A percentile compares a stretch with the other conserved stretches of the same genome.
Evolutionary conservation across 2,329 filamentous ascomycete genomes (phyloP).

Genomic region (Plectosphaerella sp.): DNA sequence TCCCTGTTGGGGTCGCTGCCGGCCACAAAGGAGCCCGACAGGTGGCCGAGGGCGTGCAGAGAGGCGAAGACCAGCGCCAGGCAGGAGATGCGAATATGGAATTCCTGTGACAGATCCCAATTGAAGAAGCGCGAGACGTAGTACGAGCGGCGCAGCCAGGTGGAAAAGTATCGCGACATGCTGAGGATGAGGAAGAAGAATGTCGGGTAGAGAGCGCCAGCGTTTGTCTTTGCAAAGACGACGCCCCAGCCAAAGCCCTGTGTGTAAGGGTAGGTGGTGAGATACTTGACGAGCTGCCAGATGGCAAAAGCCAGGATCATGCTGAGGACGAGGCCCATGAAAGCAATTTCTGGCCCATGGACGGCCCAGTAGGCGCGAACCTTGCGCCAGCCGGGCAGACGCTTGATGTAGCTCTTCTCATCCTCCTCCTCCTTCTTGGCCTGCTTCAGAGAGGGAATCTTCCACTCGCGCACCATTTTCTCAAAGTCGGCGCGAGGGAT

Average conservation of each 20-base stretch:
- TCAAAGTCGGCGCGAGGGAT: slow-evolving; percentile 44
- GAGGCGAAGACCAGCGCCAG: slow-evolving; percentile 45
- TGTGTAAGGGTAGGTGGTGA: slow-evolving; percentile 36
- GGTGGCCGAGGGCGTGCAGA: slow-evolving; percentile 48
- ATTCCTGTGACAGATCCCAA: slow-evolving; percentile 50
- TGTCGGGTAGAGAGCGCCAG: slow-evolving; percentile 51
- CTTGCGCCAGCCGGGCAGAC: slow-evolving; percentile 38
- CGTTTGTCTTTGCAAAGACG: slow-evolving; percentile 49
- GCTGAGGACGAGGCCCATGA: slow-evolving; percentile 40
- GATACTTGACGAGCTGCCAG: slow-evolving; percentile 53
- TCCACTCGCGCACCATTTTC: slow-evolving; percentile 36
- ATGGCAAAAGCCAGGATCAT: slow-evolving; percentile 46
- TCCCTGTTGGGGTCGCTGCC: slow-evolving; percentile 41
- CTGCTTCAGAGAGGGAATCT: slow-evolving; percentile 42
- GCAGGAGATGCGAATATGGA: slow-evolving; percentile 51
- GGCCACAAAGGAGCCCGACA: slow-evolving; percentile 46
- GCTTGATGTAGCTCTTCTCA: slow-evolving; percentile 39
- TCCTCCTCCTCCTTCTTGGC: slow-evolving; percentile 41
- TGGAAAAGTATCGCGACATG: slow-evolving; percentile 54
- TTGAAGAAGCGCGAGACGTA: slow-evolving; percentile 50
- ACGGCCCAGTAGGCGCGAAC: slow-evolving; percentile 51
- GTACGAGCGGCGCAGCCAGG: slow-evolving; percentile 45
- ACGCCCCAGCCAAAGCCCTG: slow-evolving; percentile 52
- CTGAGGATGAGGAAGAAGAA: slow-evolving; percentile 55
- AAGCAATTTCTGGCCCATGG: slow-evolving; percentile 45